Evolutionary conservation across 1,139 yeast genomes (phyloP).

Genomic region (Sugiyamaella sp.): DNA sequence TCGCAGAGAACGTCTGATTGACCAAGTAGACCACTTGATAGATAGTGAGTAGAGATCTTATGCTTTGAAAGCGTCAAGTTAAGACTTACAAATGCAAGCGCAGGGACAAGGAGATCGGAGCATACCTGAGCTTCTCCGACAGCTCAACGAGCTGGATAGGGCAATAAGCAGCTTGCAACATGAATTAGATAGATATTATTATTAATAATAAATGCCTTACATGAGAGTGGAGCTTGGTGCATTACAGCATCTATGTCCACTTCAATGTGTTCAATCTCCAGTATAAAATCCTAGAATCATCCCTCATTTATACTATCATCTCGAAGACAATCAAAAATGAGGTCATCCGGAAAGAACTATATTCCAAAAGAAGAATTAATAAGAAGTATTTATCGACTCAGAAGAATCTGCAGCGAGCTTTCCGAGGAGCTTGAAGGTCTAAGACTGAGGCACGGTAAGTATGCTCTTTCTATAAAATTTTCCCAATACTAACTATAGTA

Average conservation of each 20-base stretch:
- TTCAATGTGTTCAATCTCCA: too few relatives aligned
- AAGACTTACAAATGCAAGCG: too few relatives aligned
- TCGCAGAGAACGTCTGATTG: background rate
- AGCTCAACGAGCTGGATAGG: background rate
- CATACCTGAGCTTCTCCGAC: background rate
- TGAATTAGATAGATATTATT: background rate
- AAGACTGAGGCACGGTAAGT: slow-evolving; percentile 9
- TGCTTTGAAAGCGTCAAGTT: background rate
- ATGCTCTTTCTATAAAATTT: background rate
- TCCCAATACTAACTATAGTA: background rate
- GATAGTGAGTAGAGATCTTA: background rate
- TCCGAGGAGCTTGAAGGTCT: slow-evolving; percentile 11
- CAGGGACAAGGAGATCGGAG: too few relatives aligned
- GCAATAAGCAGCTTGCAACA: background rate
- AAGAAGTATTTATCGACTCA: background rate
- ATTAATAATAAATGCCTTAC: background rate
- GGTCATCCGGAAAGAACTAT: too few relatives aligned
- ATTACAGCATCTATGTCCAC: background rate
- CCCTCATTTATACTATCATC: too few relatives aligned
- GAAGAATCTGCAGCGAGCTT: slow-evolving; percentile 1
- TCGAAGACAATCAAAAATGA: too few relatives aligned
- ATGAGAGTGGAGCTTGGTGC: background rate
- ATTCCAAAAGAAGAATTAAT: slow-evolving; percentile 6
- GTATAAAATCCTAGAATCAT: too few relatives aligned
- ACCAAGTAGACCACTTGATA: background rate